phyloP scores from a whole-genome alignment of 1,284 basidiomycete species.

The Cutaneotrichosporon curvatum region DNA sequence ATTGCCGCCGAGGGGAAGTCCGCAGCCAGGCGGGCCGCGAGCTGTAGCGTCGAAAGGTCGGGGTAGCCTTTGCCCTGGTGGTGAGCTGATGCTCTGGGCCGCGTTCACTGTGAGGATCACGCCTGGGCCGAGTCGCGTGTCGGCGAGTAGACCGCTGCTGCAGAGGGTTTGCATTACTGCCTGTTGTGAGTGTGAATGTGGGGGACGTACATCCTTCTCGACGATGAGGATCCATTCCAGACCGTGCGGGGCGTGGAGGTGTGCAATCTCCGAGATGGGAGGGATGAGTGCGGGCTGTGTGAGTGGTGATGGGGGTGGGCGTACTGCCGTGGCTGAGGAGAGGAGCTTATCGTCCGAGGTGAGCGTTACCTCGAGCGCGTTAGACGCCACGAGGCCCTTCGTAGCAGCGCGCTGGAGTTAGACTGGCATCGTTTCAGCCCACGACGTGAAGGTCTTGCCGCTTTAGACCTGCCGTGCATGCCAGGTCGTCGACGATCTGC shows the following conservation, averaged over 20 bases:
- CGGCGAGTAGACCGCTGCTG: conserved; percentile 51
- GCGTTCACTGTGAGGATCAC: conserved; percentile 34
- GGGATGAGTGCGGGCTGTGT: conserved; percentile 67
- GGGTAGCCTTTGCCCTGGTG: conserved; percentile 92
- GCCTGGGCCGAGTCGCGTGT: conserved; percentile 39
- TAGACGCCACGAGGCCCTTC: conserved; percentile 74
- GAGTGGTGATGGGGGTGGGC: conserved; percentile 1
- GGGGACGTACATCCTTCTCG: conserved; percentile 70
- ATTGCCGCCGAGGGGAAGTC: conserved; percentile 64
- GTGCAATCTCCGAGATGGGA: conserved; percentile 59
- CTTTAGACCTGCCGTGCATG: conserved; percentile 66
- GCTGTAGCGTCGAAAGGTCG: conserved; percentile 75
- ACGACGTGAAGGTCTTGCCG: conserved; percentile 75
- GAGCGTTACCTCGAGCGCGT: conserved; percentile 56
- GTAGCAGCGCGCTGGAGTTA: conserved; percentile 66
- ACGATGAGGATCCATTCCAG: conserved; percentile 73
- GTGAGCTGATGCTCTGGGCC: conserved; percentile 2
- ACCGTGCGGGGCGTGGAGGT: conserved; percentile 52
- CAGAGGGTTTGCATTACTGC: conserved; percentile 80
- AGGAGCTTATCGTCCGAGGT: conserved; percentile 53
- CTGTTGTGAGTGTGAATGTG: conserved; percentile 46
- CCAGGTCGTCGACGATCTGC: conserved; percentile 79
- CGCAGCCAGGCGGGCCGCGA: conserved; percentile 63
- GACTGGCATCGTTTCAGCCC: conserved; percentile 22
- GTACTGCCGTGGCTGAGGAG: conserved; percentile 55